Evolutionary conservation across 805 yeast species (phyloP).

Genomic region (Metschnikowia gelsemii): DNA sequence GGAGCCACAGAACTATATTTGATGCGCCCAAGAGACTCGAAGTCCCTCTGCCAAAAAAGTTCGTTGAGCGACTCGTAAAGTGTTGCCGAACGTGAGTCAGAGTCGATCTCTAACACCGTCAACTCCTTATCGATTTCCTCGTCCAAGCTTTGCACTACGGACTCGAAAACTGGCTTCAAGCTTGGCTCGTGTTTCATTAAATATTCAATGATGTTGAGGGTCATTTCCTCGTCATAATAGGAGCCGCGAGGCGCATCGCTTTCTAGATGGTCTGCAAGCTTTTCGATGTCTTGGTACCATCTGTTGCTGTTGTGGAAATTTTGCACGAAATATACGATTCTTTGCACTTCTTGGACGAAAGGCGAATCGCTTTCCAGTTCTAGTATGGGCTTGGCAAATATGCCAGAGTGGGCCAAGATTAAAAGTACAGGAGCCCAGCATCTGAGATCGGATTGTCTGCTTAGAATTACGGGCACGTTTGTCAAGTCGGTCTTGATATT

Average conservation of each 20-base stretch:
- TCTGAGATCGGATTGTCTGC: conserved; percentile 6
- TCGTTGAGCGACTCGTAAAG: conserved; percentile 36
- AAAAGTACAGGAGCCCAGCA: conserved; percentile 43
- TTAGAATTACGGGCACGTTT: conserved; percentile 15
- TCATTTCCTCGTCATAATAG: conserved; percentile 24
- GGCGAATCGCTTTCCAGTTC: conserved; percentile 11
- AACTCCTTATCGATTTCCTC: conserved; percentile 28
- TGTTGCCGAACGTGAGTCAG: conserved; percentile 26
- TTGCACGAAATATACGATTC: conserved; percentile 22
- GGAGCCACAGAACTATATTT: conserved; percentile 31
- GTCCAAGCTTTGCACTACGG: conserved; percentile 28
- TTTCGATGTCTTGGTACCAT: conserved; percentile 25
- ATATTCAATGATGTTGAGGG: conserved; percentile 19
- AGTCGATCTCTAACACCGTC: conserved; percentile 34
- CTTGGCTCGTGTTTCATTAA: conserved; percentile 18
- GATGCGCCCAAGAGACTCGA: conserved; percentile 30
- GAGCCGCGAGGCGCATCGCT: conserved; percentile 20
- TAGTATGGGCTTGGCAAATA: conserved; percentile 31
- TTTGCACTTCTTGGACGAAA: conserved; percentile 24
- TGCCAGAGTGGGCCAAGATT: conserved; percentile 38
- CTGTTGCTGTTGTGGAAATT: conserved; percentile 13
- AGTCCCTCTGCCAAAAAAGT: conserved; percentile 38
- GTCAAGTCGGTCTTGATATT: conserved; percentile 14
- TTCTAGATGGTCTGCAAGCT: conserved; percentile 21
- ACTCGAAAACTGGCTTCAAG: conserved; percentile 23